A percentile compares a stretch with the other conserved stretches of the same genome.
These are phyloP conservation scores for Tolypocladium nubicola DNA, from an alignment of 2,329 filamentous ascomycete species.

Conservation along the genomic window DNA sequence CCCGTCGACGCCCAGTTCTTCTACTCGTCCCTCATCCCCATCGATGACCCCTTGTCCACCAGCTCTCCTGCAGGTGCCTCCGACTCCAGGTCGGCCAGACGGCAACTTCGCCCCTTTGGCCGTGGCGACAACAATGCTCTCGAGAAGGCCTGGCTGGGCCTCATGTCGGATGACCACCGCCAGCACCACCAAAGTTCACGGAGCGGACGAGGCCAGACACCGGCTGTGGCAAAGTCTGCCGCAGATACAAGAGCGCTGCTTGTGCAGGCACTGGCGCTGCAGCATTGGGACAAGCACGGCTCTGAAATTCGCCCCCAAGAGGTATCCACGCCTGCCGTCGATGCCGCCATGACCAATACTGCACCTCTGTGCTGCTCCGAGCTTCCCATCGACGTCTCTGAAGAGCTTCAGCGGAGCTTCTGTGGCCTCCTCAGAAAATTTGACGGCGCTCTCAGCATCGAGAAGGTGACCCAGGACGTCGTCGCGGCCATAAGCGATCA, in stretches of 20 bases:
- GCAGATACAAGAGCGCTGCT: slow-evolving; percentile 19
- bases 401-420: slow-evolving; percentile 37
- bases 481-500: slow-evolving; percentile 21
- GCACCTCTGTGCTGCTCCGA: slow-evolving; percentile 37
- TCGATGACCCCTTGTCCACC: slow-evolving; percentile 79
- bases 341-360: slow-evolving; percentile 27
- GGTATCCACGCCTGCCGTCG: background rate
- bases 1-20: slow-evolving; percentile 67
- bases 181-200: slow-evolving; percentile 31
- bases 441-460: slow-evolving; percentile 27
- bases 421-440: slow-evolving; percentile 35
- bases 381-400: slow-evolving; percentile 33
- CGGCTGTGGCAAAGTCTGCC: slow-evolving; percentile 19
- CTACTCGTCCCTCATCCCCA: slow-evolving; percentile 70
- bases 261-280: slow-evolving; percentile 30
- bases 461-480: slow-evolving; percentile 35
- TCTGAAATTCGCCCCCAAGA: background rate
- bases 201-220: slow-evolving; percentile 10
- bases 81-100: slow-evolving; percentile 42
- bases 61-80: slow-evolving; percentile 38
- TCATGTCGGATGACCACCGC: slow-evolving; percentile 39
- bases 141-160: slow-evolving; percentile 63
- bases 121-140: slow-evolving; percentile 68
- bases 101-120: slow-evolving; percentile 67
- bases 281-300: slow-evolving; percentile 38